Conservation (phyloP, 257 asterid genomes). For the Asclepias syriaca region DNA sequence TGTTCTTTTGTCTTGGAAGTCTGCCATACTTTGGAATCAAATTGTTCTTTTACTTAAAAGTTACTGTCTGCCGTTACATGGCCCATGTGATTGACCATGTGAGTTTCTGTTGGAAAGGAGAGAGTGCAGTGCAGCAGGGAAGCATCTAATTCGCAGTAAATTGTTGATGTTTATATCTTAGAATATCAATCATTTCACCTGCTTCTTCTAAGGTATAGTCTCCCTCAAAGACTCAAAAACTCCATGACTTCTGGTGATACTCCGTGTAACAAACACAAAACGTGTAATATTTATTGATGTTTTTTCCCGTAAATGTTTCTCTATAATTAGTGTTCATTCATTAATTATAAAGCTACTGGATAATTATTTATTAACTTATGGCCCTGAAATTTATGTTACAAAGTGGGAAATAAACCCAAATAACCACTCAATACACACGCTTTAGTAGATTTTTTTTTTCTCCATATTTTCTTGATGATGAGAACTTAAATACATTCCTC, state of each 20-base stretch:
- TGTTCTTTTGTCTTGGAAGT: constrained; percentile 3
- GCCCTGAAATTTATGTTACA: background rate
- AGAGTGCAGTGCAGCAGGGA: background rate
- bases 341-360: background rate
- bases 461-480: background rate
- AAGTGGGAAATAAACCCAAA: background rate
- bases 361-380: background rate
- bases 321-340: too few species aligned
- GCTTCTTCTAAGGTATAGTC: constrained; percentile 13
- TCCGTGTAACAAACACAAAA: too few species aligned
- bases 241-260: background rate
- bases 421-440: background rate
- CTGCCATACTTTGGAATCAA: background rate
- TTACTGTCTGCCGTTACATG: constrained; percentile 22
- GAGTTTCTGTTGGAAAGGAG: constrained; percentile 15
- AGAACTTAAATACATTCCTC: constrained; percentile 23
- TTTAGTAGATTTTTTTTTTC: background rate
- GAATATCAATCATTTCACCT: constrained; percentile 24
- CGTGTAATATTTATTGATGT: too few species aligned
- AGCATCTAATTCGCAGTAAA: constrained; percentile 23
- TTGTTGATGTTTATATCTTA: background rate
- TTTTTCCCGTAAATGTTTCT: too few species aligned
- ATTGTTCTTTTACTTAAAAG: constrained; percentile 15
- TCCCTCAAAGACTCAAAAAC: background rate
- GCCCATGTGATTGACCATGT: constrained; percentile 29